Percentiles rank a stretch among this genome's conserved stretches.
Conservation (phyloP, 805 yeast genomes). For the Wickerhamiella hasegawae region DNA sequence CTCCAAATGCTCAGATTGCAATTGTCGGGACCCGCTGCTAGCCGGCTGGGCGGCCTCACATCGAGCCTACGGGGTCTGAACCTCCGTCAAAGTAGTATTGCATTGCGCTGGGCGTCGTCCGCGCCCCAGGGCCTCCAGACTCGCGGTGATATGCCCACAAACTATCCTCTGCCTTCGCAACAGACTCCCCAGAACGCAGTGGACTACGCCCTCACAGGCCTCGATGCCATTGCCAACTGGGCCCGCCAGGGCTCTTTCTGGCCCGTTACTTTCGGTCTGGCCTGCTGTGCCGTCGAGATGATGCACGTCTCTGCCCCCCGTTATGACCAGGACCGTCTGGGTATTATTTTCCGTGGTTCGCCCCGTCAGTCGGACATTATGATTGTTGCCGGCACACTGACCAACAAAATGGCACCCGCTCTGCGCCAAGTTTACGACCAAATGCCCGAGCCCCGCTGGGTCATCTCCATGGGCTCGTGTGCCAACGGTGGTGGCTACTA, state of each 20-base stretch:
- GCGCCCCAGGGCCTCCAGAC: too few relatives aligned
- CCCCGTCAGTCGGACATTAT: conserved; percentile 86
- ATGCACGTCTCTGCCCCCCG: conserved; percentile 87
- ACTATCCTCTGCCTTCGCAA: conserved; percentile 55
- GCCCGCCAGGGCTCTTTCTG: conserved; percentile 83
- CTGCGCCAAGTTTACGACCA: conserved; percentile 85
- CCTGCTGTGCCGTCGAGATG: conserved; percentile 92
- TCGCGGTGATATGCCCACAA: conserved; percentile 40
- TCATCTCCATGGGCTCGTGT: conserved; percentile 85
- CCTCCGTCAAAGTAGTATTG: too few relatives aligned
- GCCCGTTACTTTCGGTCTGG: conserved; percentile 87
- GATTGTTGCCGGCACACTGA: conserved; percentile 84
- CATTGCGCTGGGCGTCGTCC: too few relatives aligned
- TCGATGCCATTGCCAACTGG: conserved; percentile 78
- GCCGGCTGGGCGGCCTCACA: too few relatives aligned
- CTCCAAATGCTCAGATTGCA: too few relatives aligned
- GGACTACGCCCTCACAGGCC: conserved; percentile 68
- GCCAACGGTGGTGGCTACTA: conserved; percentile 91
- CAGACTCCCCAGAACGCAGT: conserved; percentile 42
- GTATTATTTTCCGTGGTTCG: conserved; percentile 84
- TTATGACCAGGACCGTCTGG: conserved; percentile 82
- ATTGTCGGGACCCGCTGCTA: too few relatives aligned
- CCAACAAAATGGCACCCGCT: conserved; percentile 90
- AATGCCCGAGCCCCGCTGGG: conserved; percentile 93
- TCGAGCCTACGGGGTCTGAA: too few relatives aligned